These are phyloP conservation scores for Aspergillus pseudoterreus DNA, from an alignment of 2,329 filamentous ascomycete species.

Conservation along the genomic window DNA sequence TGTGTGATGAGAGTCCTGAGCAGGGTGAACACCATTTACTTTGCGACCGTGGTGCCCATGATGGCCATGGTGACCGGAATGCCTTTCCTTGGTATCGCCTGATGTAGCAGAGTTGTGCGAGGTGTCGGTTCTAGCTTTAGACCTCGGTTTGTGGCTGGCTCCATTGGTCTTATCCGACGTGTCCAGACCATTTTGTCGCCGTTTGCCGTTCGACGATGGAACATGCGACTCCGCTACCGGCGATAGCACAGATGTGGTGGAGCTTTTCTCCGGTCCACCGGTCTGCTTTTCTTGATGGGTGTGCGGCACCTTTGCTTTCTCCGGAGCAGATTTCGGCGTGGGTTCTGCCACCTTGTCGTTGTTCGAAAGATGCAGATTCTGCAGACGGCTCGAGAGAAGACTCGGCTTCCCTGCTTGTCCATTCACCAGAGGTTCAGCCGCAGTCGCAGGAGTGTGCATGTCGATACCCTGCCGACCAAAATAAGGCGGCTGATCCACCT, in stretches of 20 bases:
- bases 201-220: conserved; percentile 28
- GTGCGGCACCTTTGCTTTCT: conserved; percentile 20
- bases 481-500: conserved; percentile 29
- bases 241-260: conserved; percentile 18
- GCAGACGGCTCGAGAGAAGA: conserved; percentile 35
- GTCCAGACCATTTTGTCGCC: conserved; percentile 29
- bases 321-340: conserved; percentile 20
- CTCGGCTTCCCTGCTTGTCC: conserved; percentile 28
- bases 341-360: conserved; percentile 26
- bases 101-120: conserved; percentile 15
- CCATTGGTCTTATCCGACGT: conserved; percentile 31
- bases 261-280: conserved; percentile 22
- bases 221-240: conserved; percentile 28
- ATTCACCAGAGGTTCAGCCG: conserved; percentile 18
- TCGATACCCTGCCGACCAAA: conserved; percentile 26
- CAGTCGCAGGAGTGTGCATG: conserved; percentile 12
- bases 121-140: conserved; percentile 31
- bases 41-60: conserved; percentile 23
- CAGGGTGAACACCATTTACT: conserved; percentile 26
- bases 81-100: conserved; percentile 29
- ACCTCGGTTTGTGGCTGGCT: conserved; percentile 29
- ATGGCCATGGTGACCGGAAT: conserved; percentile 23
- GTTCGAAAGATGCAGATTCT: conserved; percentile 37
- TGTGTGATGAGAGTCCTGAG: conserved; percentile 23
- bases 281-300: conserved; percentile 20